Conservation (phyloP, 176 grass and related monocot species). For the Oryza nivara region DNA sequence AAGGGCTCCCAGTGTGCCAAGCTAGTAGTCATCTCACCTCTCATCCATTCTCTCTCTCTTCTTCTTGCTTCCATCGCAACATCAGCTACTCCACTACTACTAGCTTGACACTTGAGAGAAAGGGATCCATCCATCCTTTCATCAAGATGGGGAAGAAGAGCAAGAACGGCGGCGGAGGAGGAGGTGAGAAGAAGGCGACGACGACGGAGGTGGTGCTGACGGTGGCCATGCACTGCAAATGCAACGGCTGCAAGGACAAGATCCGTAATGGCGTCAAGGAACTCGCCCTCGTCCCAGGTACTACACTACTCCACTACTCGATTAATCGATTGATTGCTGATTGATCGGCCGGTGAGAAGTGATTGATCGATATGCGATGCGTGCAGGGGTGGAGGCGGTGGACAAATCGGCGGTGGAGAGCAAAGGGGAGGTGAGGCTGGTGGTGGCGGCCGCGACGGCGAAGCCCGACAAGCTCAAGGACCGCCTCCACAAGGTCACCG, state of each 20-base stretch:
- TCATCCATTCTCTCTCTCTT: neutral
- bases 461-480: conserved; percentile 41
- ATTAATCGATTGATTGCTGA: no score
- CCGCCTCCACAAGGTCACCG: conserved; percentile 39
- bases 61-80: neutral
- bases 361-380: neutral
- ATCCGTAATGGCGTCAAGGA: conserved; percentile 30
- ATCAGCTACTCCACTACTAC: no score
- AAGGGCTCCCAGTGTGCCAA: neutral
- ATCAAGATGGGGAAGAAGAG: conserved; percentile 35
- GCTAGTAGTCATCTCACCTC: neutral
- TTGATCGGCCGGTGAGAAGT: no score
- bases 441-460: neutral
- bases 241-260: conserved; percentile 43
- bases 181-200: neutral
- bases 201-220: conserved; percentile 30
- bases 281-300: neutral
- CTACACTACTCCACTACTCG: no score
- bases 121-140: no score
- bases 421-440: conserved; percentile 29
- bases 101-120: neutral
- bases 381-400: conserved; percentile 27
- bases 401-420: conserved; percentile 21
- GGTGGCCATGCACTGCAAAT: conserved; percentile 52
- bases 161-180: neutral